Conservation (phyloP, 306 rosid genomes). For the Gleditsia sinensis region DNA sequence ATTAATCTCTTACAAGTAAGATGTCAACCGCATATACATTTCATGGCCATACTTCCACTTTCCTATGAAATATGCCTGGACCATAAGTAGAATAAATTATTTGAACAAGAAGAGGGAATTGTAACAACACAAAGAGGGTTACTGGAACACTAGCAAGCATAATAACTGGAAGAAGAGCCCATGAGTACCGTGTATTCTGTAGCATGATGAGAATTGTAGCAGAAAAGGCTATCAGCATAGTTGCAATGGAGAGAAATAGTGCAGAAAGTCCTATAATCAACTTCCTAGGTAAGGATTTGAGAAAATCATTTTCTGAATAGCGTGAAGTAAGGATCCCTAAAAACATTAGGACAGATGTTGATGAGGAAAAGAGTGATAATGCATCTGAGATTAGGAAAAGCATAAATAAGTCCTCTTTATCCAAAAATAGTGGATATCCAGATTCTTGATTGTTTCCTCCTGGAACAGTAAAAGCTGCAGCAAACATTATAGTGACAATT, state of each 20-base stretch:
- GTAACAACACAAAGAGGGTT: neutral
- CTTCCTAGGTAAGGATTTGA: neutral
- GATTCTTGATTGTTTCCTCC: neutral
- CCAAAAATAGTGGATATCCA: neutral
- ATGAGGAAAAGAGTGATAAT: neutral
- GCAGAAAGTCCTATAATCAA: neutral
- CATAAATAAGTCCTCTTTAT: neutral
- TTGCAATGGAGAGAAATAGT: neutral
- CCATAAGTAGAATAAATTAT: neutral
- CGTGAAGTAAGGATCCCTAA: neutral
- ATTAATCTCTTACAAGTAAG: too few relatives aligned
- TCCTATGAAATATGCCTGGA: neutral
- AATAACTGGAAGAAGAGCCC: neutral
- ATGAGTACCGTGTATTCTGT: neutral
- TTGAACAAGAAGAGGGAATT: neutral
- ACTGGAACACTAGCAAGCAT: neutral
- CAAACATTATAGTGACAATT: neutral
- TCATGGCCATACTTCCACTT: neutral
- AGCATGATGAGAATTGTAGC: neutral
- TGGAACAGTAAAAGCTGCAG: neutral
- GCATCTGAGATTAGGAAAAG: neutral
- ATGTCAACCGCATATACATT: too few relatives aligned
- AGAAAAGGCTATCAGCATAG: constrained; percentile 8
- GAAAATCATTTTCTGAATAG: constrained; percentile 14
- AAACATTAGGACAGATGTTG: neutral